Percentiles rank a stretch among this genome's conserved stretches.
Evolutionary conservation across 2,329 filamentous ascomycete species (phyloP).

Genomic region (Fusarium annulatum): DNA sequence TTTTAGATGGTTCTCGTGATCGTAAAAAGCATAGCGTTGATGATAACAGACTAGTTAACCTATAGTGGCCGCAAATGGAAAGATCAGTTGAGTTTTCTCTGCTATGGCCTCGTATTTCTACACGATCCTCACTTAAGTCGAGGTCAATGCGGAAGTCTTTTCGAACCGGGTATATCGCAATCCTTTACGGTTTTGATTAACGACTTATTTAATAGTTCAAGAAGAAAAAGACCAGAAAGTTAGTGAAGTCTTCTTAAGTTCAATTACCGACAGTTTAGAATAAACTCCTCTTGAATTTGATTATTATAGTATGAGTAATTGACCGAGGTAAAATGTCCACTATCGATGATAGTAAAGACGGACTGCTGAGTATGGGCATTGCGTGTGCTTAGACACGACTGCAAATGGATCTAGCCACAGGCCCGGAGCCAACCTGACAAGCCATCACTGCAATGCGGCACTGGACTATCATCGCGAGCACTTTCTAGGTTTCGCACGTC

Average conservation of each 20-base stretch:
- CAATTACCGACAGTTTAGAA: too few species aligned
- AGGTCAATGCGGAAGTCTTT: background rate
- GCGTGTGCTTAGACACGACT: too few species aligned
- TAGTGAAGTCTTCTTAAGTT: too few species aligned
- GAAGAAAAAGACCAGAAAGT: background rate
- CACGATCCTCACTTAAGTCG: background rate
- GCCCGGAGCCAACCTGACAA: rapidly evolving
- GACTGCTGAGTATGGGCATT: too few species aligned
- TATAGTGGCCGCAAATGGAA: background rate
- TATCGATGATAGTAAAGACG: too few species aligned
- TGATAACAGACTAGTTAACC: background rate
- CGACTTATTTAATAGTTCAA: rapidly evolving
- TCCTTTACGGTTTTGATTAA: rapidly evolving
- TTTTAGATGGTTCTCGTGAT: background rate
- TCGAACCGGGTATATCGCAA: rapidly evolving
- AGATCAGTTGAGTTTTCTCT: background rate
- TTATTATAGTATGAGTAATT: too few species aligned
- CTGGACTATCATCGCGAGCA: rapidly evolving
- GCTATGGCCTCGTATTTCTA: background rate
- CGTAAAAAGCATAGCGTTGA: background rate
- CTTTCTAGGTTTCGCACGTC: rapidly evolving
- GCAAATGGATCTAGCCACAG: too few species aligned
- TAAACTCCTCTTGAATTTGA: too few species aligned
- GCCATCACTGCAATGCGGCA: too few species aligned
- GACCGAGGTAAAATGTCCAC: too few species aligned